Conservation (phyloP, 257 asterid genomes). For the Ehretia macrophylla region DNA sequence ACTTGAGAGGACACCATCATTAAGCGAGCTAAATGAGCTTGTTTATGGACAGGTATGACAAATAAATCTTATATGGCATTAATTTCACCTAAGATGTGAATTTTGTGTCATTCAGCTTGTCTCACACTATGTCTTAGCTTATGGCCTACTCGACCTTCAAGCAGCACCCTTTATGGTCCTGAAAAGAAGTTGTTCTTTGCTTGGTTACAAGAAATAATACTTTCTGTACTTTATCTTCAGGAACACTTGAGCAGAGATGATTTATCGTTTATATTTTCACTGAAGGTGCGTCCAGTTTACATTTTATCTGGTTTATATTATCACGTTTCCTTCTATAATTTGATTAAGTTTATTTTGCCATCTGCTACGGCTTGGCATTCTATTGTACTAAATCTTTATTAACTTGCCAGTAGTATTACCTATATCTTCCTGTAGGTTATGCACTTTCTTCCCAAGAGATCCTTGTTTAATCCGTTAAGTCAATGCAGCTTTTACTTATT, state of each 20-base stretch:
- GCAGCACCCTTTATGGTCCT: too few relatives aligned
- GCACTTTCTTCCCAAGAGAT: too few relatives aligned
- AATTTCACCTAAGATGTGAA: constrained; percentile 1
- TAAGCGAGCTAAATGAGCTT: constrained; percentile 77
- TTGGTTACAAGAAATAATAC: constrained; percentile 1
- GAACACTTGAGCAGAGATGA: constrained; percentile 89
- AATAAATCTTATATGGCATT: constrained; percentile 1
- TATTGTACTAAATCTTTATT: too few relatives aligned
- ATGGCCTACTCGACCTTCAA: too few relatives aligned
- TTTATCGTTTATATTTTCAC: constrained; percentile 72
- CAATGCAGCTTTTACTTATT: too few relatives aligned
- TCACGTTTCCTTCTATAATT: constrained; percentile 14
- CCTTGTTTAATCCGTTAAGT: too few relatives aligned
- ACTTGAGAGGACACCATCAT: constrained; percentile 80
- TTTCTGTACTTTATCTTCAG: constrained; percentile 36
- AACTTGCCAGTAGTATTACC: too few relatives aligned
- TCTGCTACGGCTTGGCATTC: too few relatives aligned
- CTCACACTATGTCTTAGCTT: too few relatives aligned
- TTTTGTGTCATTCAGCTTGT: neutral
- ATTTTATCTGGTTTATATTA: too few relatives aligned
- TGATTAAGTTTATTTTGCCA: neutral
- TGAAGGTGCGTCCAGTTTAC: constrained; percentile 53
- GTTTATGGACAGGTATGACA: constrained; percentile 85
- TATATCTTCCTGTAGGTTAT: too few relatives aligned
- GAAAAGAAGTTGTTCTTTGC: neutral